phyloP scores from a whole-genome alignment of 2,329 filamentous ascomycete species.

The Neobulgaria alba region DNA sequence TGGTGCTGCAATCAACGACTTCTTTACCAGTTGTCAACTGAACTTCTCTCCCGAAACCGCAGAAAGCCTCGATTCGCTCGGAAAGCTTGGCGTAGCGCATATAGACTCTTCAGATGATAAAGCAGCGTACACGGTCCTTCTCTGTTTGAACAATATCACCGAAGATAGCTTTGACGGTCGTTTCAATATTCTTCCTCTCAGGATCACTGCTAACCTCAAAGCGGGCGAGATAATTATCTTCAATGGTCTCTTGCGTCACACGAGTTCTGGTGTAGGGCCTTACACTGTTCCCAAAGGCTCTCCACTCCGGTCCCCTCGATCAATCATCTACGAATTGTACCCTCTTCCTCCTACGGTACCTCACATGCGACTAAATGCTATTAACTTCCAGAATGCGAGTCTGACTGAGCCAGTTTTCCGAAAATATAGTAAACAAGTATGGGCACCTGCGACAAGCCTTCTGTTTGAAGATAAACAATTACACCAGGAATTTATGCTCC shows the following conservation, averaged over 20 bases:
- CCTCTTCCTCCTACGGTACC: not conserved
- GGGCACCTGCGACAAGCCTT: not conserved
- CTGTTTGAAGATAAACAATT: not conserved
- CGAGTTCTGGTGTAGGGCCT: not conserved
- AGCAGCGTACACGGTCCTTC: too few relatives aligned
- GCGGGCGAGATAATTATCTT: conserved; percentile 6
- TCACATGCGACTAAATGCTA: not conserved
- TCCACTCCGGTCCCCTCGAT: not conserved
- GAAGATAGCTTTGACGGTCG: conserved; percentile 4
- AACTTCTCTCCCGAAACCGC: too few relatives aligned
- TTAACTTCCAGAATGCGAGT: not conserved
- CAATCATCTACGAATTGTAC: not conserved
- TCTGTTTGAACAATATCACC: too few relatives aligned
- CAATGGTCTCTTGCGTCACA: conserved; percentile 4
- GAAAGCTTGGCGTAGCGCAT: too few relatives aligned
- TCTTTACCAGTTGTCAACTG: too few relatives aligned
- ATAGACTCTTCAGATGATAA: too few relatives aligned
- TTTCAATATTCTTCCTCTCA: conserved; percentile 4
- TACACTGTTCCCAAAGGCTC: conserved; percentile 4
- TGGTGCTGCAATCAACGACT: too few relatives aligned
- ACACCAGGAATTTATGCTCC: not conserved
- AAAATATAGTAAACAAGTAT: not conserved
- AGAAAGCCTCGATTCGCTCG: too few relatives aligned
- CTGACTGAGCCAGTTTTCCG: not conserved
- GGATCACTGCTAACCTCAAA: not conserved